Evolutionary conservation across 371 early-diverging fungal genomes (phyloP), one percentile per base, ranked within the genome.

Genomic region (Rhizopus microsporus): DNA sequence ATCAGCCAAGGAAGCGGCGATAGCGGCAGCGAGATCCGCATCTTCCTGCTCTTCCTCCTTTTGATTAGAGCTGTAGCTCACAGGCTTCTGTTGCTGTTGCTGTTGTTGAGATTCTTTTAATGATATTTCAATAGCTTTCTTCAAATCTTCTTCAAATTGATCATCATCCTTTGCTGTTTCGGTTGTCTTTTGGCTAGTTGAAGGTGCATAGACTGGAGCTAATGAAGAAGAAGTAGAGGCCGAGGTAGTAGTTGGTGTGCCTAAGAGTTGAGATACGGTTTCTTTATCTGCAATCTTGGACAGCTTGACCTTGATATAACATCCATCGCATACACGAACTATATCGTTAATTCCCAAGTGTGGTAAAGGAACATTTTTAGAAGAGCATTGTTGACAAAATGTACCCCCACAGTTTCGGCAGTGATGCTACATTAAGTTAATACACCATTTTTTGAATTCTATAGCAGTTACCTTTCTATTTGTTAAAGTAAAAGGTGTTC

Each of bases 381-480:
- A 87, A 12, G 96, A 96, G 68, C 98, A 98, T 50, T 88, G 82
- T 30, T 91, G 87, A 77, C 97, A 96, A 57, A 91, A 97, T 1
- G 94, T 94, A 35, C 88, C 78, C 16, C 98, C 98, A 68, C 98
- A 98, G 63, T 94, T 92, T 61, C 98, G 87, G 62, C 98, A 98
- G 68, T 98, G 98, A 72, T 98, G 98, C 81, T 81, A 23, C 31
- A 29, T 54, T 30, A 12, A 31, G 35, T 49, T 35, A n/a, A 33
- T 49, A 17, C 13, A 10, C 39, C 13, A 13, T 2, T 13, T 13
- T 10, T 39, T 7, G 6, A 16, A 17, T 30, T 54, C 17, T 29
- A 37, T 35, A 47, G 59, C 23, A 48, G 23, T 15, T 75, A 81
- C 82, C 69, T 97, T 97, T 57, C 98, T 84, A 72, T 94, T 96